Evolutionary conservation across 2,329 filamentous ascomycete genomes (phyloP), one percentile per base, ranked within the genome.

Genomic region (Ophiostoma pallidulum): DNA sequence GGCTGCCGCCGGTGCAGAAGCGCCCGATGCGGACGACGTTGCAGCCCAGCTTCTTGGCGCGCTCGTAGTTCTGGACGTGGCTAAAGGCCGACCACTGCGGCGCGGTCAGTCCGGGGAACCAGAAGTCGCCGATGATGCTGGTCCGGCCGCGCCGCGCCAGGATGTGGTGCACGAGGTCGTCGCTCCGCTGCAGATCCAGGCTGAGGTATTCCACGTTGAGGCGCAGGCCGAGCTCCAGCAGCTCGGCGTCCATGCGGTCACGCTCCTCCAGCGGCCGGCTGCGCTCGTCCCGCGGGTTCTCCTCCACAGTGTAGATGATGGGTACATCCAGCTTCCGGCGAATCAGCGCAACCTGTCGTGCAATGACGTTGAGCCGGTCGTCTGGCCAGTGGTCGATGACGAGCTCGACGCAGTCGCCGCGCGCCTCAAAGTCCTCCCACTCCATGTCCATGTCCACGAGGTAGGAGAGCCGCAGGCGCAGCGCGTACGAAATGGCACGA

Each of bases 141-240:
- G 77, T 78, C 19, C 70, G 67, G 2, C 79, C 78, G 57, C 73
- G 74, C 47, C 66, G 65, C 20, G 63, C 61, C 9, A 82, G 64
- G 9, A 82, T 62, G 19, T 70, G 67, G 8, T 63, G 59, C 4
- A 82, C 60, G 7, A 73, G 57, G 0, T 64, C 62, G 40, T 76
- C 68, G 33, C 68, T 72, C 31, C 78, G 69, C 29, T 76, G 73
- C 14, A 86, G 62, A 58, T 86, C 80, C 5, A 86, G 64, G 29
- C 76, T 78, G 44, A 80, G 57, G 54, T 79, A 86, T 45, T 84
- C 81, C 2, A 82, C 78, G 1, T 75, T 79, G 38, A 86, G 69
- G 13, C 81, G 75, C 19, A 85, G 64, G 5, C 80, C 82, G 52
- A 84, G 77, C 35, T 77, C 70, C 19, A 84, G 67, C 24, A 84